Base-by-base conservation (phyloP, 495 filamentous ascomycete species). In the Aspergillus sparsus region DNA sequence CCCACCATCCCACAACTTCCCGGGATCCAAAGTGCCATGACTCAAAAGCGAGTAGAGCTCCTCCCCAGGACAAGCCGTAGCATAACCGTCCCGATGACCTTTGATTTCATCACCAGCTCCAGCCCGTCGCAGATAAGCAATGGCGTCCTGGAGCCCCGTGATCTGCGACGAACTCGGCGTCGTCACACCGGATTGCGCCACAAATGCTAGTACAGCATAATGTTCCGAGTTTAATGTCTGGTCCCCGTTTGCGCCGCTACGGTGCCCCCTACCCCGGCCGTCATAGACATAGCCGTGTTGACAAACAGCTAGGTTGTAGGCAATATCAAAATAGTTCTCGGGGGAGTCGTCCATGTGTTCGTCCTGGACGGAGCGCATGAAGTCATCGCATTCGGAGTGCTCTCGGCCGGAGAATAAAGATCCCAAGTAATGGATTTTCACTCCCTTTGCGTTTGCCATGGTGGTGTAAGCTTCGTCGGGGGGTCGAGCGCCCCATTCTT, bases 241-340 rank as follows among this genome's bases (percentile, higher is more conserved):
- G 21, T 46, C 31, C 2, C 53, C 53, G 15, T 56, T 56, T n/a
- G 53, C 53, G 7, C 53, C 53, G 41, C 18, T 34, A 1, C 6
- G 13, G 15, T 47, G 53, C 0, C 53, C 53, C 21, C 15, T 16
- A 6, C 53, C 53, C 5, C 53, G 53, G 35, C 53, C 53, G 12
- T 56, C 53, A n/a, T 33, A 56, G 41, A 56, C 53, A 31, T 56
- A 56, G 7, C 53, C 53, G 27, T 56, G 53, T 31, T 56, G 39
- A 13, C 53, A 56, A 21, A 56, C 53, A 8, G 18, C 53, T 6
- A 56, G 39, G 27, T 46, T 46, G 41, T 56, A 56, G 5, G 53
- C 53, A 15, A 56, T 56, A 31, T 56, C 53, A 3, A 56, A 46
- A 8, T 15, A 56, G 39, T 18, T 7, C 36, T 56, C 21, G 18